Conservation (phyloP, 2,329 filamentous ascomycete species). For the Colletotrichum acutatum region DNA sequence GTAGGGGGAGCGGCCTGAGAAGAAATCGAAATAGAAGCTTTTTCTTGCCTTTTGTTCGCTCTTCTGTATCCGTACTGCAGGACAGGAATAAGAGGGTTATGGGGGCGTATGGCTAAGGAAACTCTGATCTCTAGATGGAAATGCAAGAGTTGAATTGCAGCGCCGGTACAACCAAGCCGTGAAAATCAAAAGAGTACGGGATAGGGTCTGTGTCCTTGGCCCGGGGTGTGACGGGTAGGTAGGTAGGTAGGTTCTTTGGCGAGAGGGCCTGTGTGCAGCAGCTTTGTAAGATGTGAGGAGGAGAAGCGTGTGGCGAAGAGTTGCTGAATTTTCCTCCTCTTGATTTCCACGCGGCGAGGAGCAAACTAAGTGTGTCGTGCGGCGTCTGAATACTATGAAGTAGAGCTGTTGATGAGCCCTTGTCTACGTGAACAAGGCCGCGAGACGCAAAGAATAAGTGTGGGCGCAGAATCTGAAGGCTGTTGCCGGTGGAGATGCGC, state of each 20-base stretch:
- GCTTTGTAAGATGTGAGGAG: conserved; percentile 23
- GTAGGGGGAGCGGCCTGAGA: conserved; percentile 16
- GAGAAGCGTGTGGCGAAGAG: conserved; percentile 16
- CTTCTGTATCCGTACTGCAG: conserved; percentile 9
- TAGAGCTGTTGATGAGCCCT: not conserved
- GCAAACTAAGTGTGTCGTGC: not conserved
- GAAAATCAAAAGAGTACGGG: conserved; percentile 29
- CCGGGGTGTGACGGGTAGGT: conserved; percentile 24
- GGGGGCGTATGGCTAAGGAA: conserved; percentile 32
- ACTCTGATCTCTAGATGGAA: conserved; percentile 31
- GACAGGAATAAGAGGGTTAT: conserved; percentile 10
- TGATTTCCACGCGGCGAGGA: conserved; percentile 2
- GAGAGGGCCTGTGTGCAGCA: conserved; percentile 27
- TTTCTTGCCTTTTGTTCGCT: conserved; percentile 21
- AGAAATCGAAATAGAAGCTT: conserved; percentile 34
- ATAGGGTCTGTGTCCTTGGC: conserved; percentile 30
- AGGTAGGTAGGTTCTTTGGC: conserved; percentile 22
- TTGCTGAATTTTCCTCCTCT: not conserved
- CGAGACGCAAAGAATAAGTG: conserved; percentile 1
- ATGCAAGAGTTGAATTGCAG: conserved; percentile 35
- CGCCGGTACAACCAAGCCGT: conserved; percentile 32
- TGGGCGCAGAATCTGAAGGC: conserved; percentile 19
- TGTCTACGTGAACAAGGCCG: not conserved
- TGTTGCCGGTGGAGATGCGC: conserved; percentile 31
- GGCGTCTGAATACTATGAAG: not conserved